Evolutionary conservation across 768 basidiomycete genomes (phyloP).

Genomic region (Mycena belliarum): DNA sequence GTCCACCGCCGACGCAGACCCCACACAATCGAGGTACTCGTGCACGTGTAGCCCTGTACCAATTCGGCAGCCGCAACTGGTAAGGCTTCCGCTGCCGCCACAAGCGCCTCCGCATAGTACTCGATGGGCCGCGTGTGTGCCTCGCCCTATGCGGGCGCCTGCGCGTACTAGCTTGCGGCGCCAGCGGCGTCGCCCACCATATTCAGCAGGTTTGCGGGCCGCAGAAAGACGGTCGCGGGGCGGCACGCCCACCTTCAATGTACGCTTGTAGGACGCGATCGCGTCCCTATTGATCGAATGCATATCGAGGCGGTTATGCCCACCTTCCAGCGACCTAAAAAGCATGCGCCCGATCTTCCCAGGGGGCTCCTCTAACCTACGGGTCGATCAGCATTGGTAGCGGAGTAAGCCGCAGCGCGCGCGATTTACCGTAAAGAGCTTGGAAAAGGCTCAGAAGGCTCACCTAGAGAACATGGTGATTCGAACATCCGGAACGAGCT

Average conservation of each 20-base stretch:
- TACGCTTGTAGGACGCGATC: slow-evolving; percentile 14
- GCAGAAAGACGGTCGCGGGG: slow-evolving; percentile 51
- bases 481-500: no score
- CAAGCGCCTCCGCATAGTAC: slow-evolving; percentile 57
- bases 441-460: neutral
- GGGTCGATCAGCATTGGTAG: slow-evolving; percentile 10
- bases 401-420: no score
- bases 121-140: slow-evolving; percentile 40
- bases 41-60: slow-evolving; percentile 52
- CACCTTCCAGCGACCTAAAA: slow-evolving; percentile 68
- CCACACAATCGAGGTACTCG: slow-evolving; percentile 40
- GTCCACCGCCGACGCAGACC: slow-evolving; percentile 11
- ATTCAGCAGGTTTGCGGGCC: slow-evolving; percentile 51
- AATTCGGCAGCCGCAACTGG: slow-evolving; percentile 48
- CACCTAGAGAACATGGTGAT: no score
- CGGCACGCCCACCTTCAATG: slow-evolving; percentile 34
- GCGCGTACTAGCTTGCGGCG: slow-evolving; percentile 57
- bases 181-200: slow-evolving; percentile 45
- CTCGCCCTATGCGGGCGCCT: slow-evolving; percentile 36
- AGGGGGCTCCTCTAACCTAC: no score
- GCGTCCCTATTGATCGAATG: slow-evolving; percentile 10
- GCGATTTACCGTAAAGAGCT: slow-evolving; percentile 21
- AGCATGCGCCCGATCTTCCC: slow-evolving; percentile 71
- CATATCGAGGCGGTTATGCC: slow-evolving; percentile 18
- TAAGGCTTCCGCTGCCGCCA: slow-evolving; percentile 63